phyloP scores from a whole-genome alignment of 1,284 basidiomycete genomes.

The Bjerkandera adusta region DNA sequence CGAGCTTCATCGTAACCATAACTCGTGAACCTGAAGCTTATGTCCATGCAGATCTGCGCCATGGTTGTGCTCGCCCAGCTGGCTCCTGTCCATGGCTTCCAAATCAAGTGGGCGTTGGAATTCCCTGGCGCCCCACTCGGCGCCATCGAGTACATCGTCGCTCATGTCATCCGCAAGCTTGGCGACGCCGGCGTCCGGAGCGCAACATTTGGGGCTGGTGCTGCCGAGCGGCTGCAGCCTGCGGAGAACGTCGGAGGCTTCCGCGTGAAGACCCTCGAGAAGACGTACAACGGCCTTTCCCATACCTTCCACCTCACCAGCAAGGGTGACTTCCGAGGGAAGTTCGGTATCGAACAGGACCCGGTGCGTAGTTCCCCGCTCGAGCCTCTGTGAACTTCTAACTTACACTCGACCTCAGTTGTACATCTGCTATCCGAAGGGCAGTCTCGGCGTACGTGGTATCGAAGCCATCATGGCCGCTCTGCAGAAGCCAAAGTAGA shows the following conservation, averaged over 20 bases:
- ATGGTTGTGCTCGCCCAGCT: constrained; percentile 56
- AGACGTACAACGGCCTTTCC: constrained; percentile 44
- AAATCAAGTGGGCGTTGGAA: constrained; percentile 59
- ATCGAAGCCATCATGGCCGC: constrained; percentile 38
- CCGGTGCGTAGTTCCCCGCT: constrained; percentile 26
- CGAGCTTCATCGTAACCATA: too few relatives aligned
- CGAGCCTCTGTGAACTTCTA: constrained; percentile 14
- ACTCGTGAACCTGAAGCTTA: too few relatives aligned
- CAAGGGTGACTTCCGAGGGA: constrained; percentile 46
- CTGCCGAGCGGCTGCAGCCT: constrained; percentile 34
- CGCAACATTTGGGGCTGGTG: constrained; percentile 47
- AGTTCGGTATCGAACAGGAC: constrained; percentile 37
- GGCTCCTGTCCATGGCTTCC: constrained; percentile 46
- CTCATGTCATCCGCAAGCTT: constrained; percentile 44
- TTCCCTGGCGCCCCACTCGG: constrained; percentile 53
- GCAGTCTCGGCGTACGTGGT: constrained; percentile 32
- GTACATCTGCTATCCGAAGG: constrained; percentile 32
- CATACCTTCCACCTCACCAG: constrained; percentile 38
- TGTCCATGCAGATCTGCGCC: constrained; percentile 31
- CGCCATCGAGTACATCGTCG: constrained; percentile 44
- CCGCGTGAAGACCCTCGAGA: constrained; percentile 41
- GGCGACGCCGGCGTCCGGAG: constrained; percentile 39
- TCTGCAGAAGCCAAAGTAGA: constrained; percentile 34
- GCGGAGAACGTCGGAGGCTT: constrained; percentile 36
- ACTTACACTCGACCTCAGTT: constrained; percentile 17